These are phyloP conservation scores for Blastomyces gilchristii DNA, from an alignment of 2,329 filamentous ascomycete genomes.

Conservation along the genomic window DNA sequence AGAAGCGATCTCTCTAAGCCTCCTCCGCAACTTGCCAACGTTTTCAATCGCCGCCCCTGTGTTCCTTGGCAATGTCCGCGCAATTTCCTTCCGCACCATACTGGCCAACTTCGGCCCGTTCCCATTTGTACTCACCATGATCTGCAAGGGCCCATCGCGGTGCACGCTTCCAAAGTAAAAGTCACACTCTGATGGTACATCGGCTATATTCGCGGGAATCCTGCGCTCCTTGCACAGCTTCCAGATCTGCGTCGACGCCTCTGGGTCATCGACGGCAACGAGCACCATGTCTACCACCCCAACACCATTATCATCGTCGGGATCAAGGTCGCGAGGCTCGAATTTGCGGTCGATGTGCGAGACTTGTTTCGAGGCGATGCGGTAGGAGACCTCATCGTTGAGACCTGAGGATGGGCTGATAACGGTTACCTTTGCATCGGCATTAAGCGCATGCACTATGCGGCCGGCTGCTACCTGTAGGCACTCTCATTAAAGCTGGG, in stretches of 20 bases:
- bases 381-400: conserved; percentile 78
- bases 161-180: conserved; percentile 98
- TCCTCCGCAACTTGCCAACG: conserved; percentile 68
- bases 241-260: conserved; percentile 83
- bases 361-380: conserved; percentile 64
- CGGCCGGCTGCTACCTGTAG: conserved; percentile 83
- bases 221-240: conserved; percentile 77
- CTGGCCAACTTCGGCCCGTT: conserved; percentile 88
- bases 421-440: conserved; percentile 81
- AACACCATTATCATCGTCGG: conserved; percentile 30
- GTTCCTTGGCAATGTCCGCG: conserved; percentile 61
- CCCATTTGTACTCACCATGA: conserved; percentile 98
- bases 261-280: conserved; percentile 85
- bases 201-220: conserved; percentile 89
- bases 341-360: conserved; percentile 75
- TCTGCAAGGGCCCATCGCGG: conserved; percentile 86
- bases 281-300: conserved; percentile 67
- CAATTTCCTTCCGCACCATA: conserved; percentile 74
- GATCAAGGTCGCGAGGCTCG: conserved; percentile 74
- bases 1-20: conserved; percentile 68
- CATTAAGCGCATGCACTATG: conserved; percentile 88
- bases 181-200: conserved; percentile 92
- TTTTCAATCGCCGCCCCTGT: conserved; percentile 77
- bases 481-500: conserved; percentile 7
- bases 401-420: conserved; percentile 70